Percentiles rank a stretch among this genome's conserved stretches.
Evolutionary conservation across 139 green algal species (phyloP).

Genomic region (Desmodesmus armatus): DNA sequence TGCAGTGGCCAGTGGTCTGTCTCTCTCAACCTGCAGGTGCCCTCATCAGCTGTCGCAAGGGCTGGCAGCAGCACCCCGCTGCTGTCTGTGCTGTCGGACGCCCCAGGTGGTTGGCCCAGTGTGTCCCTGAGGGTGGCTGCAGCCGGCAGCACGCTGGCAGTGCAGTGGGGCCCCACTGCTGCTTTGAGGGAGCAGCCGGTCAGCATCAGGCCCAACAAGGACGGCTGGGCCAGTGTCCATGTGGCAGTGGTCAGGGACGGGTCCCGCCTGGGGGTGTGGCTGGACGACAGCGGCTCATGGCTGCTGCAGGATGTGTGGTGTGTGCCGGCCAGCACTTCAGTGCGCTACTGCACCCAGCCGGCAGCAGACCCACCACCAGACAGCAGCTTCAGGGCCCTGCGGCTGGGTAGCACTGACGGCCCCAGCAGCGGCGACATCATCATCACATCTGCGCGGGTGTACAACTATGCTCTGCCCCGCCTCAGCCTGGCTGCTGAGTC

Average conservation of each 20-base stretch:
- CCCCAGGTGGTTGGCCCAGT: conserved; percentile 9
- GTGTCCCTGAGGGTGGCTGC: background rate
- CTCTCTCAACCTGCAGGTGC: conserved; percentile 27
- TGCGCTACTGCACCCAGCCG: conserved; percentile 21
- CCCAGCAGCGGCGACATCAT: background rate
- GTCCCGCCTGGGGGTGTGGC: conserved; percentile 50
- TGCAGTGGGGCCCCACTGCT: background rate
- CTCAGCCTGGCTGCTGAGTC: conserved; percentile 30
- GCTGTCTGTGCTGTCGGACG: background rate
- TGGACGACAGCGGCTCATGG: conserved; percentile 49
- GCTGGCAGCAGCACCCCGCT: conserved; percentile 6
- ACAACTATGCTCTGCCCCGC: conserved; percentile 57
- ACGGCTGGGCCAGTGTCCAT: background rate
- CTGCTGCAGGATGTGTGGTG: conserved; percentile 44
- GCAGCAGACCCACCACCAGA: background rate
- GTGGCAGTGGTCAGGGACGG: conserved; percentile 45
- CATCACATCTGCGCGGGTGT: conserved; percentile 27
- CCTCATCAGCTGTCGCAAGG: background rate
- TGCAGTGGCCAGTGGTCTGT: conserved; percentile 52
- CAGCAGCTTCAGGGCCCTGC: background rate
- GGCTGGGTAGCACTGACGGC: background rate
- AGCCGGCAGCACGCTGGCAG: background rate
- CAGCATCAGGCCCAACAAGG: background rate
- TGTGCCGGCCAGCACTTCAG: conserved; percentile 27
- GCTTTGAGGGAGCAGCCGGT: background rate